phyloP scores from a whole-genome alignment of 768 basidiomycete species.

The Rhizopogon rudus region DNA sequence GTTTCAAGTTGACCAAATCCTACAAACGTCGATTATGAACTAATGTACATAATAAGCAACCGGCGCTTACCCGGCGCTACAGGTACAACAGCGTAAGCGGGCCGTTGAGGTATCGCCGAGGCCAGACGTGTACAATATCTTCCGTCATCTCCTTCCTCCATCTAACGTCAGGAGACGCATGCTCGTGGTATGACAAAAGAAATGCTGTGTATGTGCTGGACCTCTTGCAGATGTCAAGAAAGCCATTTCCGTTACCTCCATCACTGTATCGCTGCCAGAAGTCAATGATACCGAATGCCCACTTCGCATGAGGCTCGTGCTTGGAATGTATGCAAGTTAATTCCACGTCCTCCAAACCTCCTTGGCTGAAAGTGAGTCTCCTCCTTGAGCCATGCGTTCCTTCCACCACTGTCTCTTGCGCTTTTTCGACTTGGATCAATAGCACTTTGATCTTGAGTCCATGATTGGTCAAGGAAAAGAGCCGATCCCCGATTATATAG shows the following conservation, averaged over 20 bases:
- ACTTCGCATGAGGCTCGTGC: background rate
- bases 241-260: background rate
- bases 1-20: too few relatives aligned
- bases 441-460: conserved; percentile 1
- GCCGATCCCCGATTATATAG: background rate
- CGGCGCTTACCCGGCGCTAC: background rate
- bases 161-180: background rate
- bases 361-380: background rate
- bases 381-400: background rate
- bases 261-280: background rate
- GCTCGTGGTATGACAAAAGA: background rate
- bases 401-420: background rate
- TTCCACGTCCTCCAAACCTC: background rate
- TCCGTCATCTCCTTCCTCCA: conserved; percentile 3
- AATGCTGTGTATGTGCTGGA: conserved; percentile 1
- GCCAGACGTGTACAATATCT: background rate
- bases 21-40: too few relatives aligned
- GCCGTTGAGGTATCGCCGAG: background rate
- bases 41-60: too few relatives aligned
- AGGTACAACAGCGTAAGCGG: background rate
- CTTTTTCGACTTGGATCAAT: background rate
- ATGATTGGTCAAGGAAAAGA: background rate
- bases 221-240: background rate
- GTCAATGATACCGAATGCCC: conserved; percentile 1
- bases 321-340: background rate